Percentiles rank a stretch among this genome's conserved stretches.
Conservation (phyloP, 495 filamentous ascomycete species). For the Elasticomyces elasticus region DNA sequence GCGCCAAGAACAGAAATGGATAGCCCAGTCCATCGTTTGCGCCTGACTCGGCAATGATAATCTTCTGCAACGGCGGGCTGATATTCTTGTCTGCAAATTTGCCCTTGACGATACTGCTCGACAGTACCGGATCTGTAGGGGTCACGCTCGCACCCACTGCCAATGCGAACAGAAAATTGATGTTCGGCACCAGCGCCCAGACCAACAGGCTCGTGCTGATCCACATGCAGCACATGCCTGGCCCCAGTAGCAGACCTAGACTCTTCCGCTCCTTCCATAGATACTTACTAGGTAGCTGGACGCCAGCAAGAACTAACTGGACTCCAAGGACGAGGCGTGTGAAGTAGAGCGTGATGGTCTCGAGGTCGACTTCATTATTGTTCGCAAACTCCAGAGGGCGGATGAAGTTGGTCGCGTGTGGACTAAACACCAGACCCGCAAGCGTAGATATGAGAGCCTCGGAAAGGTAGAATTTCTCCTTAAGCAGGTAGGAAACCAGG, state of each 20-base stretch:
- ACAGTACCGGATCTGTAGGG: conserved; percentile 83
- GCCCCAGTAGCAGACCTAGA: conserved; percentile 65
- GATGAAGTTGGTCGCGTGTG: conserved; percentile 67
- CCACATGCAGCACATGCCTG: conserved; percentile 87
- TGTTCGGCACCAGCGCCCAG: conserved; percentile 65
- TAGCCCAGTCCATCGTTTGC: conserved; percentile 93
- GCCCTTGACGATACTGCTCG: conserved; percentile 85
- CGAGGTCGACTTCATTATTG: conserved; percentile 49
- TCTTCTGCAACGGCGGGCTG: conserved; percentile 67
- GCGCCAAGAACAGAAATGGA: conserved; percentile 74
- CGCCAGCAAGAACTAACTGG: conserved; percentile 79
- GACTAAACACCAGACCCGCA: conserved; percentile 68
- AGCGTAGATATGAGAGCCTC: conserved; percentile 81
- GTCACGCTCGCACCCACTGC: conserved; percentile 77
- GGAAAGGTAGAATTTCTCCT: conserved; percentile 84
- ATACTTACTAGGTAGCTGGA: conserved; percentile 85
- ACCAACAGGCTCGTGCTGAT: conserved; percentile 65
- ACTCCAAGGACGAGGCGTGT: conserved; percentile 82
- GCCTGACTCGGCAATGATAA: conserved; percentile 84
- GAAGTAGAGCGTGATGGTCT: conserved; percentile 68
- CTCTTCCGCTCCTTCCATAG: conserved; percentile 71
- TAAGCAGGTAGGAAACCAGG: conserved; percentile 77
- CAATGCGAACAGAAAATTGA: conserved; percentile 67
- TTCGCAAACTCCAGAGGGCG: conserved; percentile 65
- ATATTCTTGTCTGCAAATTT: conserved; percentile 88